phyloP scores from a whole-genome alignment of 768 basidiomycete species.

The Pholiota microspora region DNA sequence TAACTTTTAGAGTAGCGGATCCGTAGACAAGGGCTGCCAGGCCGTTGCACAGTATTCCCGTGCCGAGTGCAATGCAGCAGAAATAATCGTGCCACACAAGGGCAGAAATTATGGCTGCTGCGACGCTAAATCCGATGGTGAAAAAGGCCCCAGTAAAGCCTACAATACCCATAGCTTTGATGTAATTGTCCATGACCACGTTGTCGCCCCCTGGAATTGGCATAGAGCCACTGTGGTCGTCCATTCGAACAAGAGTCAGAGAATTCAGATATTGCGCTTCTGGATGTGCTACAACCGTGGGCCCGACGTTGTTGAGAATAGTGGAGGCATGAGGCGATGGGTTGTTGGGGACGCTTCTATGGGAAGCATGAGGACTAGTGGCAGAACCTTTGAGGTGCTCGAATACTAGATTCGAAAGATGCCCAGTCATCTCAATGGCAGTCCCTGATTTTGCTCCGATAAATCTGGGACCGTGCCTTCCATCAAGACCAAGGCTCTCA shows the following conservation, averaged over 20 bases:
- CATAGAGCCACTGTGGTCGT: neutral
- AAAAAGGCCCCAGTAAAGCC: neutral
- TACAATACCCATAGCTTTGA: neutral
- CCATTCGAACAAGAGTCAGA: neutral
- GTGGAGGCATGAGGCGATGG: neutral
- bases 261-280: neutral
- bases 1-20: neutral
- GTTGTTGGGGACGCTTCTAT: neutral
- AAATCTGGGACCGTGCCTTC: conserved; percentile 6
- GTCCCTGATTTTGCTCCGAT: conserved; percentile 9
- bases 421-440: neutral
- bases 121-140: neutral
- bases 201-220: neutral
- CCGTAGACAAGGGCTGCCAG: neutral
- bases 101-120: neutral
- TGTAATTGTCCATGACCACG: neutral
- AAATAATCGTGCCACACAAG: neutral
- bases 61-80: neutral
- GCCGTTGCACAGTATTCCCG: neutral
- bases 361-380: neutral
- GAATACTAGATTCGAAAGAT: conserved; percentile 7
- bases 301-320: no score
- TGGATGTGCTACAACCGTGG: neutral
- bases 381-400: neutral
- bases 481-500: conserved; percentile 4